Conservation (phyloP, 306 rosid genomes). For the Psophocarpus tetragonolobus region DNA sequence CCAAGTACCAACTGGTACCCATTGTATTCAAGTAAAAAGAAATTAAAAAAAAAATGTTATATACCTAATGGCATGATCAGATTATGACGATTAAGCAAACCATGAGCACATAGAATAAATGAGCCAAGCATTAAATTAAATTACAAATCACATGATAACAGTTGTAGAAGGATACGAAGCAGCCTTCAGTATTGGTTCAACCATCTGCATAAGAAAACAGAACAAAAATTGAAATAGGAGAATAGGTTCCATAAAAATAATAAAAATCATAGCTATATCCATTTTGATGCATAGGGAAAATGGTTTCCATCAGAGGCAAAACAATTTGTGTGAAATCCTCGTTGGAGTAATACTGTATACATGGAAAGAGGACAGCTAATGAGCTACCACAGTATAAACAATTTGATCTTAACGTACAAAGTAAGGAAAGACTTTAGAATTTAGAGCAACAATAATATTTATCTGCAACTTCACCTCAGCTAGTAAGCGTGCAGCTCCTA, state of each 20-base stretch:
- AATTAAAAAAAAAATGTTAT: background rate
- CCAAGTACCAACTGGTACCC: background rate
- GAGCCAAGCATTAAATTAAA: background rate
- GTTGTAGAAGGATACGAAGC: slow-evolving; percentile 72
- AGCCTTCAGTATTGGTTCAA: slow-evolving; percentile 86
- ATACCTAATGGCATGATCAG: background rate
- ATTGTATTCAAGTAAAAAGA: no score
- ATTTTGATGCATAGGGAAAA: background rate
- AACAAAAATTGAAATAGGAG: background rate
- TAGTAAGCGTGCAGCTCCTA: slow-evolving; percentile 77
- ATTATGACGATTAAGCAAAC: slow-evolving; percentile 8
- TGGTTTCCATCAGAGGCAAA: background rate
- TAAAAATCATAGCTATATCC: slow-evolving; percentile 11
- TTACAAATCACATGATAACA: background rate
- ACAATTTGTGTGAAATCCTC: background rate
- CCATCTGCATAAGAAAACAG: slow-evolving; percentile 69
- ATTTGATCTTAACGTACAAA: background rate
- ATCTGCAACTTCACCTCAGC: slow-evolving; percentile 59
- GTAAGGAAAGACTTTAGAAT: background rate
- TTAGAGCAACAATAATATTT: background rate
- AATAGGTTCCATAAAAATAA: slow-evolving; percentile 8
- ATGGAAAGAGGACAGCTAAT: slow-evolving; percentile 7
- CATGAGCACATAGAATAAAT: background rate
- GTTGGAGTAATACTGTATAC: background rate
- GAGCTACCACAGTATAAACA: slow-evolving; percentile 14